A percentile compares a stretch with the other conserved stretches of the same genome.
Evolutionary conservation across 176 grass and related monocot genomes (phyloP).

Genomic region (Zizania latifolia): DNA sequence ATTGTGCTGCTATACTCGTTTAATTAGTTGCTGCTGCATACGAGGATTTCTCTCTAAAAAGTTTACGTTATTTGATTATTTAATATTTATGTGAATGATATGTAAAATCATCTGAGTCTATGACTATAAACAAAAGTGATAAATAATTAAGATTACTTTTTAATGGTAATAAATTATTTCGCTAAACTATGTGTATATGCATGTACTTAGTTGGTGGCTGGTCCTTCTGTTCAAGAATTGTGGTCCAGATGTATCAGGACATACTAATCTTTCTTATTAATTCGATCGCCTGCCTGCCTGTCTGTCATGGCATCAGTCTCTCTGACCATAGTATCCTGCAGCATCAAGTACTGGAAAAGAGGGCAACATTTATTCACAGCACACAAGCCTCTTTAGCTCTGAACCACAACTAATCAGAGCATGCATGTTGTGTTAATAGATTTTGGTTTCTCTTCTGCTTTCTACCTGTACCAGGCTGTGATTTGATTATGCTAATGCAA

Average conservation of each 20-base stretch:
- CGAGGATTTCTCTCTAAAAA: too few species aligned
- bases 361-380: slow-evolving; percentile 6
- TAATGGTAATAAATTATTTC: too few species aligned
- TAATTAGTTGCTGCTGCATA: too few species aligned
- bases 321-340: background rate
- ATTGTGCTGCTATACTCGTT: too few species aligned
- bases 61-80: too few species aligned
- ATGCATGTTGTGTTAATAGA: background rate
- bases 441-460: background rate
- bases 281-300: background rate
- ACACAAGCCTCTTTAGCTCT: background rate
- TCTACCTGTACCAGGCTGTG: slow-evolving; percentile 6
- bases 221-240: background rate
- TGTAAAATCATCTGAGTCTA: too few species aligned
- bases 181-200: too few species aligned
- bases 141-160: too few species aligned
- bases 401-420: background rate
- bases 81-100: too few species aligned
- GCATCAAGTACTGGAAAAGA: background rate
- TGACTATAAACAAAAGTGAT: too few species aligned
- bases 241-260: background rate
- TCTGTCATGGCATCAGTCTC: background rate
- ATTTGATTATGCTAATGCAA: background rate
- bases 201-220: background rate
- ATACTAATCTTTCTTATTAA: background rate